Evolutionary conservation across 2,329 filamentous ascomycete species (phyloP), one percentile per base, ranked within the genome.

Genomic region (Fusarium sp.): DNA sequence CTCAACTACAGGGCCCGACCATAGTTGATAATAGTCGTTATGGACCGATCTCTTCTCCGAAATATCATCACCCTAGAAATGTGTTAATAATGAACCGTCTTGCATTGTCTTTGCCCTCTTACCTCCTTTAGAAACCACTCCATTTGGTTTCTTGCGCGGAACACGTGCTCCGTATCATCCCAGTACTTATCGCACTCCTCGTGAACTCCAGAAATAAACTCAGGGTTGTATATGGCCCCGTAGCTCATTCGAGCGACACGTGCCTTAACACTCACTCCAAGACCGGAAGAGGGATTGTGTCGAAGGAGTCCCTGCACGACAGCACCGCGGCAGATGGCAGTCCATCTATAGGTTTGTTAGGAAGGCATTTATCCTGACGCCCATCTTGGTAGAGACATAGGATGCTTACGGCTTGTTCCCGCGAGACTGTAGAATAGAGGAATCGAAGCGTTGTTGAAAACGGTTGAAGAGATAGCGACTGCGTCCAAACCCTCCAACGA

Each of bases 401-500:
- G 34, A 8, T 4, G 75, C 80, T 71, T 60, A 83, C 81, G 81
- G 80, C 2, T 72, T 76, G 1, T 43, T 68, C 1, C 78, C 77
- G 0, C 60, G 51, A 0, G 74, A 66, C 4, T 82, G 81, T 0
- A 83, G 55, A 2, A 83, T 36, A 1, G 71, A 31, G 0, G 24
- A 11, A 0, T 3, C 58, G 1, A 66, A 74, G 6, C n/a, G 43
- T 0, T 70, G 15, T 0, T 54, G 60, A 0, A 83, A 56, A 0
- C 55, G 53, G 1, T 69, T 55, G 10, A 64, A 68, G 0, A 83
- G 63, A 9, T 78, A 80, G 0, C 51, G 49, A 8, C 73, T 78
- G 1, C 76, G 66, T 0, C 82, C 81, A 15, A 83, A 80, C 0
- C 81, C 82, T 0, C 82, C 81, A 0, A 79, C 81, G 0, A 83